Evolutionary conservation across 2,329 filamentous ascomycete species (phyloP).

Genomic region (Diaporthe ampelina): DNA sequence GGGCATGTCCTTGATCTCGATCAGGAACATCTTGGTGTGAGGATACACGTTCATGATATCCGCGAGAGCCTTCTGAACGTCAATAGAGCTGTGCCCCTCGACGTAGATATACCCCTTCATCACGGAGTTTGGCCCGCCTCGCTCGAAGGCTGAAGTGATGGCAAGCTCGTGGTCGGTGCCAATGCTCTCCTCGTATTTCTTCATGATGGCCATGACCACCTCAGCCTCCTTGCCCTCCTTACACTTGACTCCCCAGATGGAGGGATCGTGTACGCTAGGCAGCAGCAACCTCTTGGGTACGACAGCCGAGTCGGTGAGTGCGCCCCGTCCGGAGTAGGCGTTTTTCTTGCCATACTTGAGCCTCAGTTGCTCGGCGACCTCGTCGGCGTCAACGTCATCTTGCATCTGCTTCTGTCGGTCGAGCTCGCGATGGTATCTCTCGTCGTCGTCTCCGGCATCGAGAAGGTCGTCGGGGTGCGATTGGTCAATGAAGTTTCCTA

Average conservation of each 20-base stretch:
- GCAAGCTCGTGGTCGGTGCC: constrained; percentile 84
- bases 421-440: constrained; percentile 92
- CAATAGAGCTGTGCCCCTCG: constrained; percentile 88
- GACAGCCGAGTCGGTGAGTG: constrained; percentile 78
- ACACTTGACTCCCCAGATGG: constrained; percentile 94
- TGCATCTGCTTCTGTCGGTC: constrained; percentile 92
- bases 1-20: constrained; percentile 97
- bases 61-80: constrained; percentile 86
- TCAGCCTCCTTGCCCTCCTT: constrained; percentile 97
- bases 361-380: constrained; percentile 87
- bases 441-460: constrained; percentile 85
- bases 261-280: constrained; percentile 93
- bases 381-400: constrained; percentile 91
- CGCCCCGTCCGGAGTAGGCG: constrained; percentile 59
- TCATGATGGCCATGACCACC: constrained; percentile 88
- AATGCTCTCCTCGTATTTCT: constrained; percentile 84
- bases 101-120: constrained; percentile 98
- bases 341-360: constrained; percentile 87
- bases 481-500: constrained; percentile 88
- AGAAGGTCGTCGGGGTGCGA: constrained; percentile 91
- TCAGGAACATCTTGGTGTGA: constrained; percentile 85
- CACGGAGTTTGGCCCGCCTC: constrained; percentile 79
- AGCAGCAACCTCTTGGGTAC: constrained; percentile 89
- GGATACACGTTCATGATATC: constrained; percentile 92
- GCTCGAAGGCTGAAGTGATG: constrained; percentile 93